phyloP scores from a whole-genome alignment of 2,329 filamentous ascomycete species.

The Fusarium aywerte region DNA sequence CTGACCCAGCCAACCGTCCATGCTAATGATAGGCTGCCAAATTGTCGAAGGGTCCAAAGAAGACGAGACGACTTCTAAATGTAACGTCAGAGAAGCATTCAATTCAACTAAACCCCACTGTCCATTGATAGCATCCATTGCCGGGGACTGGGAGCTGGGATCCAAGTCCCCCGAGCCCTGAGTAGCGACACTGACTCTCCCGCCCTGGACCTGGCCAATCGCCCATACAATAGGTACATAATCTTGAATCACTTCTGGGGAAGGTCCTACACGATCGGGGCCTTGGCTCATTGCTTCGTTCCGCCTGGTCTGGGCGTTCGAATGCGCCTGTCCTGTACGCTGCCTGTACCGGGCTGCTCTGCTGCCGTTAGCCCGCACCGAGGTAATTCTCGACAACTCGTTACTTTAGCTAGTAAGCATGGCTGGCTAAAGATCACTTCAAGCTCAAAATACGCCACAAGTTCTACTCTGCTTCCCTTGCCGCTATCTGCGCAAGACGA shows the following conservation, averaged over 20 bases:
- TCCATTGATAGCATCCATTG: slow-evolving; percentile 6
- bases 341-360: slow-evolving; percentile 29
- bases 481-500: slow-evolving; percentile 22
- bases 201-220: slow-evolving; percentile 46
- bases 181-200: slow-evolving; percentile 28
- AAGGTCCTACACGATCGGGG: slow-evolving; percentile 34
- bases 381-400: not conserved
- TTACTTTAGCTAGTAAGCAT: not conserved
- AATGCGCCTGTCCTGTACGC: slow-evolving; percentile 40
- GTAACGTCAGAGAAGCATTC: slow-evolving; percentile 34
- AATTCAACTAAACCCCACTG: not conserved
- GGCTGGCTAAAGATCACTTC: not conserved
- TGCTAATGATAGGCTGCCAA: slow-evolving; percentile 32
- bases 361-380: not conserved
- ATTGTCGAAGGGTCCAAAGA: slow-evolving; percentile 25
- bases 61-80: slow-evolving; percentile 37
- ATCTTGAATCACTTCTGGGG: slow-evolving; percentile 31
- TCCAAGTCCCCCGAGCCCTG: slow-evolving; percentile 10
- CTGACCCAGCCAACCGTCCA: slow-evolving; percentile 29
- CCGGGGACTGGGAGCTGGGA: not conserved
- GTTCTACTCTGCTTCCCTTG: slow-evolving; percentile 28
- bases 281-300: slow-evolving; percentile 44
- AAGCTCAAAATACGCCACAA: slow-evolving; percentile 33
- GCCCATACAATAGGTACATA: not conserved
- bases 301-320: slow-evolving; percentile 42